Evolutionary conservation across 2,329 filamentous ascomycete genomes (phyloP), one percentile per base, ranked within the genome.

Genomic region (Talaromyces albobiverticillius): DNA sequence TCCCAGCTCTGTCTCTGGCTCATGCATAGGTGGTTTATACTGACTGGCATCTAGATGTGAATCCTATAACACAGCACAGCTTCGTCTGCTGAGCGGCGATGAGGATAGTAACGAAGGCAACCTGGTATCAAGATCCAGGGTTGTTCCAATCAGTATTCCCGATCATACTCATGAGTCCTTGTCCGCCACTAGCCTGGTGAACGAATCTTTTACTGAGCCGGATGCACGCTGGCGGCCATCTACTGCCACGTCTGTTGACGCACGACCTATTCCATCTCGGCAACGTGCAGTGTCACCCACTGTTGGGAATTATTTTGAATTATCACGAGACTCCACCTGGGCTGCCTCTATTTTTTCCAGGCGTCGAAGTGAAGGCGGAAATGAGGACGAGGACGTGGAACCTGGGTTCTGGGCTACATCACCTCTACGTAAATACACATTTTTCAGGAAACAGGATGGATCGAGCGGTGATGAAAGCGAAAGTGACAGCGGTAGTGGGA

Each of bases 371-470:
- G 16, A 65, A n/a, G 70, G 73, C 8, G 79, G 82, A 14, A 79
- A 79, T 0, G 78, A 81, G 2, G 40, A 46, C 16, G 82, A 83
- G 3, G 40, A 46, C n/a, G 82, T 83, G 20, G 79, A 86, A 54
- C 63, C 86, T 26, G 78, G 79, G 26, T 78, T 86, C 47, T 86
- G 83, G 81, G 78, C 78, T 43, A 59, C 61, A 14, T 71, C 76
- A 11, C 77, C 75, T 65, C 72, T 78, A 20, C 65, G 67, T 42
- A 65, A 64, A 51, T 71, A 71, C 60, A 61, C 68, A 6, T 65
- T 73, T 29, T 65, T 73, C 46, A 60, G 65, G 6, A 63, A 63
- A 20, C 65, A 66, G 29, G 59, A 61, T 3, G 60, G 64, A 34
- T 58, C 61, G n/a, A 55, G 54, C 3, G 64, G 69, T 53, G 59